Percentiles rank a stretch among this genome's conserved stretches.
phyloP scores from a whole-genome alignment of 1,284 basidiomycete species.

The Leccinum pachyderme region DNA sequence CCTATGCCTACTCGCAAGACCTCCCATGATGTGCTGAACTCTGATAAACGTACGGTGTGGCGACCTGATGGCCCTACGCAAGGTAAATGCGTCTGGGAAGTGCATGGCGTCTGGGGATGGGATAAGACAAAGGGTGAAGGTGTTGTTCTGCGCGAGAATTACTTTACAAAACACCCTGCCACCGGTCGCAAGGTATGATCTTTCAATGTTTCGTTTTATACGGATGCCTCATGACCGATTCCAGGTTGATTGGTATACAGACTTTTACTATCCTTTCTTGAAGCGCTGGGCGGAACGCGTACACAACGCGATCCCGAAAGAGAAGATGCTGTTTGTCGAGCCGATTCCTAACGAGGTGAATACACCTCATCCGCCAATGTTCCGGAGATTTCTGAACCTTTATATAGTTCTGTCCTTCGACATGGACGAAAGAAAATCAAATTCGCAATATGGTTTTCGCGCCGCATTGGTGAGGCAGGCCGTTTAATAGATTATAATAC shows the following conservation, averaged over 20 bases:
- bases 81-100: constrained; percentile 82
- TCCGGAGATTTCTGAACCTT: constrained; percentile 8
- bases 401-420: constrained; percentile 71
- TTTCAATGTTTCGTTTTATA: background rate
- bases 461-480: constrained; percentile 79
- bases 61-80: constrained; percentile 63
- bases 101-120: constrained; percentile 95
- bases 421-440: constrained; percentile 66
- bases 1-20: constrained; percentile 78
- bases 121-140: constrained; percentile 66
- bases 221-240: background rate
- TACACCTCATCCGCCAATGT: background rate
- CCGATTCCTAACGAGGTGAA: constrained; percentile 83
- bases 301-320: constrained; percentile 42
- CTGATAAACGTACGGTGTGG: constrained; percentile 64
- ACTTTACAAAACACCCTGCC: constrained; percentile 73
- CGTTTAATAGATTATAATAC: background rate
- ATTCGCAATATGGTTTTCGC: constrained; percentile 81
- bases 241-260: constrained; percentile 79
- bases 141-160: constrained; percentile 81
- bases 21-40: constrained; percentile 56
- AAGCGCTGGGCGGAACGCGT: constrained; percentile 72
- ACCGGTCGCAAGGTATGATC: constrained; percentile 54
- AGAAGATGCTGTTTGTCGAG: constrained; percentile 79
- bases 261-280: constrained; percentile 85